phyloP scores from a whole-genome alignment of 306 rosid genomes.

The Castanea mollissima region DNA sequence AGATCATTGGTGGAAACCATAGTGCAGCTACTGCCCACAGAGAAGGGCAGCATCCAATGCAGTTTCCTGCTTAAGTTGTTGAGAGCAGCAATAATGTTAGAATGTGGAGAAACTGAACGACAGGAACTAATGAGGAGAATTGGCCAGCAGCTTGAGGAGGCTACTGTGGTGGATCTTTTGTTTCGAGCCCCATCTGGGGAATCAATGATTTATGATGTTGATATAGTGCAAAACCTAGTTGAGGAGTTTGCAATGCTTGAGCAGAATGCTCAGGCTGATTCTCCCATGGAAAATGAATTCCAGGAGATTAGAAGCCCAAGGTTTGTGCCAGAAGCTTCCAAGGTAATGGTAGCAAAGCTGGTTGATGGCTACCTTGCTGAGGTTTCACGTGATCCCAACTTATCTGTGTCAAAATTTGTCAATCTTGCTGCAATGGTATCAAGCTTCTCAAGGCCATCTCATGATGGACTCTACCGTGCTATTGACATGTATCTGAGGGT shows the following conservation, averaged over 20 bases:
- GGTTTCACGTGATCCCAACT: conserved; percentile 67
- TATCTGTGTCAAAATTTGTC: conserved; percentile 54
- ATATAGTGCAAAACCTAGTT: conserved; percentile 69
- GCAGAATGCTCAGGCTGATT: conserved; percentile 38
- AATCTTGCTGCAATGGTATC: conserved; percentile 66
- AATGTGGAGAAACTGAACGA: conserved; percentile 57
- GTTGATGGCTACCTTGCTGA: conserved; percentile 87
- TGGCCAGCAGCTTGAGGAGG: conserved; percentile 77
- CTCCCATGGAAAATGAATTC: conserved; percentile 54
- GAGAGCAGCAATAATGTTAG: conserved; percentile 50
- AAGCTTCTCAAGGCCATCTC: conserved; percentile 66
- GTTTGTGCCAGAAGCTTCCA: conserved; percentile 54
- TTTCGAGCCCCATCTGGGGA: conserved; percentile 48
- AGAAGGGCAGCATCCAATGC: conserved; percentile 52
- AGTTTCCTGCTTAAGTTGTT: conserved; percentile 68
- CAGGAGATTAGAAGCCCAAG: conserved; percentile 63
- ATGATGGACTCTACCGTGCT: conserved; percentile 88
- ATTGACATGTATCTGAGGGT: conserved; percentile 90
- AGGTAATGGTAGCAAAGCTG: conserved; percentile 69
- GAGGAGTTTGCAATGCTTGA: conserved; percentile 60
- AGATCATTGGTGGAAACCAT: conserved; percentile 64
- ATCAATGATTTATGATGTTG: conserved; percentile 47
- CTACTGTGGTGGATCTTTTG: conserved; percentile 67
- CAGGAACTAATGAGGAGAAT: conserved; percentile 58
- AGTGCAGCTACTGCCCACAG: conserved; percentile 54